Base-by-base conservation (phyloP, 208 protist genomes). In the Leptomonas pyrrhocoris region DNA sequence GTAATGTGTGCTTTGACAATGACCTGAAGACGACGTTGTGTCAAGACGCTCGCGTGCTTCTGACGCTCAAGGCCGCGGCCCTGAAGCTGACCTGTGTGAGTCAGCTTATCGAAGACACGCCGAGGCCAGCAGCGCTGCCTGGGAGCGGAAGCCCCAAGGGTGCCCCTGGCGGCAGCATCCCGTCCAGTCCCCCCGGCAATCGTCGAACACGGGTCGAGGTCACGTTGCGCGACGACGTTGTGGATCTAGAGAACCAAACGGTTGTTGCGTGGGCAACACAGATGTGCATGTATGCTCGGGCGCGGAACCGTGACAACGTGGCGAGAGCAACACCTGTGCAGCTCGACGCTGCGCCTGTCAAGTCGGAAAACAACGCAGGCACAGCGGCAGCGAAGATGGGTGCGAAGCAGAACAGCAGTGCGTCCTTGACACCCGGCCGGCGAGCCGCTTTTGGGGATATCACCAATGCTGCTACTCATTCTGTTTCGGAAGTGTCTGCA, bases 1-100 rank as follows among this genome's bases (percentile, higher is more conserved):
- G 91, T 18, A 94, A 96, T 56, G 49, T 94, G 31, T 93, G 86
- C 73, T 96, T 93, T 72, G 63, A 79, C 38, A 55, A 70, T 0
- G 36, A 62, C 6, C 54, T 93, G 12, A 96, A 96, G 74, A 68
- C 79, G 45, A 45, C 80, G 21, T 43, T 96, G 18, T 94, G 88
- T 53, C 88, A 94, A 59, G 88, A 96, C 57, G 69, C 57, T 36
- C 88, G 91, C 9, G 68, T 96, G 65, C 60, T 96, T 34, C 34
- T 87, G 3, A 83, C 84, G 31, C 69, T 96, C n/a, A 92, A 94
- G 61, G 77, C 83, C 6, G 83, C 83, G 1, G 49, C 82, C n/a
- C 75, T 89, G 69, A 58, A 69, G n/a, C 59, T 81, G 31, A 27
- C 64, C 11, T 67, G 70, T 4, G 75, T 86, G 23, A 67, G 64